Base-by-base conservation (phyloP, 1,284 basidiomycete genomes). In the Cutaneotrichosporon dermatis region DNA sequence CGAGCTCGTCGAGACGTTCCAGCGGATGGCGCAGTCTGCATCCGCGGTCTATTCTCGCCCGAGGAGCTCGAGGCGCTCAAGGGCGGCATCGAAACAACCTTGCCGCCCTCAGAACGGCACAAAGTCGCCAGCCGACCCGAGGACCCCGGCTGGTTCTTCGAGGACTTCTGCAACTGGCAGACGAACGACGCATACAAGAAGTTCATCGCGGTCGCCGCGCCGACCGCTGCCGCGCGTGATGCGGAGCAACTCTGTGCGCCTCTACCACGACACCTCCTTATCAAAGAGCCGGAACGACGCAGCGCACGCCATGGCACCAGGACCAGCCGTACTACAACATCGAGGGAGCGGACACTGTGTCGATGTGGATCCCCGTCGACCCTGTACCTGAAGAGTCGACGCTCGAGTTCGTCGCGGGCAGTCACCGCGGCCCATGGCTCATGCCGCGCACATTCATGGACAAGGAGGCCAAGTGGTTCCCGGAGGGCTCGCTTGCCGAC, bases 261-360 rank as follows among this genome's bases (percentile, higher is more conserved):
- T 63, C 44, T 56, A 56, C 46, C 62, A 63, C 62, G 62, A 63
- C 62, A 63, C 56, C 51, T 63, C 4, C 43, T 63, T 4, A 42
- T 63, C 50, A 63, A 63, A 39, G 62, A 63, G 54, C 56, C 56
- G 59, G 62, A 1, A 63, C 62, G 1, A 15, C 13, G 1, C 62
- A 63, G 53, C 59, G 62, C 41, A 63, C 62, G 7, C 62, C 59
- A 2, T 63, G 58, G 58, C 62, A 63, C 53, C 62, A 63, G 54
- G 62, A 63, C 56, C 59, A 60, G 58, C 62, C 62, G 16, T 63
- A 63, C 51, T 63, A 63, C 54, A 60, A 60, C 59, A 58, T 63
- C 12, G 39, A 43, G 34, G 58, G 59, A 4, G 16, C 10, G 10
- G 48, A 58, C 46, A 63, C 41, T 5, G 62, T 63, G 33, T 34